phyloP scores from a whole-genome alignment of 352 stramenopile genomes.

The Phytophthora brassicae region DNA sequence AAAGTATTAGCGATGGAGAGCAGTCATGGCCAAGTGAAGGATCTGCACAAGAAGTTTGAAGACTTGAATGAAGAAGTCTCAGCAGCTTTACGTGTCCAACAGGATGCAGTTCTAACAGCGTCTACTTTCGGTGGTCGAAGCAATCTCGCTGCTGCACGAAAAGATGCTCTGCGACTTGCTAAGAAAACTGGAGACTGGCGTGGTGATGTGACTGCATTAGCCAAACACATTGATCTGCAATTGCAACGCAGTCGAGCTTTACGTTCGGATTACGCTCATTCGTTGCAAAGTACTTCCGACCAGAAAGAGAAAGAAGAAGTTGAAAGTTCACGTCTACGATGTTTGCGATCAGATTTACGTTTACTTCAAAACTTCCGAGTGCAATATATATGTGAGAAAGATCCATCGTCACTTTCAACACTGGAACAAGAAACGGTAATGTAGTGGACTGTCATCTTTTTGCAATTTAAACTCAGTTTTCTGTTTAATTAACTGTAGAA shows the following conservation, averaged over 20 bases:
- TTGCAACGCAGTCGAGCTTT: conserved; percentile 69
- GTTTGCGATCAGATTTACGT: conserved; percentile 59
- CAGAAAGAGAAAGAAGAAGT: conserved; percentile 54
- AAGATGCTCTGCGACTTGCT: conserved; percentile 50
- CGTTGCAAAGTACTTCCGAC: conserved; percentile 42
- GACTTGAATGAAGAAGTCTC: conserved; percentile 71
- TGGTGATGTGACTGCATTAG: conserved; percentile 64
- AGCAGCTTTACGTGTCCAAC: conserved; percentile 51
- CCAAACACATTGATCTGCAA: conserved; percentile 76
- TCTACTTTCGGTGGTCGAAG: conserved; percentile 15
- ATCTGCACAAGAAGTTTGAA: conserved; percentile 77
- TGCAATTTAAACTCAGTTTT: neutral
- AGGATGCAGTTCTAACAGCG: conserved; percentile 41
- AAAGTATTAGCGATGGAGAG: conserved; percentile 37
- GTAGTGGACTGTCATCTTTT: neutral
- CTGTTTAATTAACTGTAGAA: conserved; percentile 42
- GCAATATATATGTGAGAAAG: conserved; percentile 30
- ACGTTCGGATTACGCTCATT: conserved; percentile 55
- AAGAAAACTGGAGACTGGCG: conserved; percentile 69
- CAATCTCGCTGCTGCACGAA: conserved; percentile 29
- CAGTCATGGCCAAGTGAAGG: conserved; percentile 49
- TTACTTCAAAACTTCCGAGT: conserved; percentile 70
- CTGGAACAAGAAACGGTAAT: conserved; percentile 47
- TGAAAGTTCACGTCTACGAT: conserved; percentile 51
- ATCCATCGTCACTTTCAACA: conserved; percentile 13